Base-by-base conservation (phyloP, 305 asterid genomes). In the Lippia alba region DNA sequence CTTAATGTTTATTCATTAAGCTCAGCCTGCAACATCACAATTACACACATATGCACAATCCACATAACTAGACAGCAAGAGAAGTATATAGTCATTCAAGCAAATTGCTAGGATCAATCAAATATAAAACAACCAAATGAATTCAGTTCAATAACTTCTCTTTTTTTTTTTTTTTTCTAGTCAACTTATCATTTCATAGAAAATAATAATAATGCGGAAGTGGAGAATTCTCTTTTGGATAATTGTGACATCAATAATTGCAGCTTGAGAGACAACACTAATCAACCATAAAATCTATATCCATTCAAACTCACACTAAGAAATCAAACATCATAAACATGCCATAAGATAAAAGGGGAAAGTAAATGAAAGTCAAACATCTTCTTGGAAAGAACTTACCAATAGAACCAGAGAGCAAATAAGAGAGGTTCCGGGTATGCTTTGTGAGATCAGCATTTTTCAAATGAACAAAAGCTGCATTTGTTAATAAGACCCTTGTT, bases 351-450 rank as follows among this genome's bases (percentile, higher is more conserved):
- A 53, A 8, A 55, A 56, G n/a, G 55, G 30, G 56, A 41, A 50
- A 34, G 6, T 9, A n/a, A 16, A 12, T 32, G 10, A 54, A 17
- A 18, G 15, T 48, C 45, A 67, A 45, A 3, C 24, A 55, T 41
- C 36, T 14, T 45, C 9, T 71, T 16, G 56, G 19, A 76, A 73
- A 60, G 48, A 49, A 74, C 80, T 66, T 56, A 92, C 97, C 98
- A 72, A 89, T 87, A 46, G 96, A 96, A 18, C 98, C 98, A 39
- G 96, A 92, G 48, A 92, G 91, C 86, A 91, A 82, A 61, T 91
- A 96, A 70, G 96, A 77, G 17, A 92, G 92, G 45, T 91, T 91
- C 67, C 97, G 76, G 1, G 87, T 86, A 76, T 91, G 90, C 81
- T 80, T 84, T 56, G 80, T 75, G 64, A 84, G 77, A 70, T 89